Conservation (phyloP, 2,329 filamentous ascomycete species). For the Huntiella abstrusa region DNA sequence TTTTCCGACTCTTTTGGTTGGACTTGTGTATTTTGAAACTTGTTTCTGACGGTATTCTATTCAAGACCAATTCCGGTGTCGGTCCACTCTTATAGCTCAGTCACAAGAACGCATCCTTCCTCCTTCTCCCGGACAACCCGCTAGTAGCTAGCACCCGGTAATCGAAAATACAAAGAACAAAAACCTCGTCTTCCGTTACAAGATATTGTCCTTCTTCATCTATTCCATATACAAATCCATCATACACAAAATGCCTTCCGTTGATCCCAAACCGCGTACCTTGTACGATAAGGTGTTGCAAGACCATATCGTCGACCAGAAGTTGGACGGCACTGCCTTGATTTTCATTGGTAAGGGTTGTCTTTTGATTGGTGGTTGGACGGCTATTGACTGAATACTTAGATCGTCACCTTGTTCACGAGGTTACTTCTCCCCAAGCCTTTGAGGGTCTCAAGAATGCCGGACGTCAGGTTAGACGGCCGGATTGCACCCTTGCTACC, state of each 20-base stretch:
- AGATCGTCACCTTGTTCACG: slow-evolving; percentile 93
- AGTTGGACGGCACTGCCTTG: slow-evolving; percentile 78
- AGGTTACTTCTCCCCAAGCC: slow-evolving; percentile 97
- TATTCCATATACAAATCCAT: neutral
- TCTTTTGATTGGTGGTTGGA: slow-evolving; percentile 1
- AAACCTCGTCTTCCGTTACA: neutral
- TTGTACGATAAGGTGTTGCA: slow-evolving; percentile 97
- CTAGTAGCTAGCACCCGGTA: neutral
- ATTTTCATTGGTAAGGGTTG: slow-evolving; percentile 70
- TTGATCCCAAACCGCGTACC: slow-evolving; percentile 55
- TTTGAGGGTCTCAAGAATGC: slow-evolving; percentile 92
- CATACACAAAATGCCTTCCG: slow-evolving; percentile 49
- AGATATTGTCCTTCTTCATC: neutral
- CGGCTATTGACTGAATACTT: neutral
- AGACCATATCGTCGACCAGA: slow-evolving; percentile 87
- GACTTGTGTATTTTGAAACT: neutral
- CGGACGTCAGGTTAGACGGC: slow-evolving; percentile 68
- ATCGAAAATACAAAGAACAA: neutral
- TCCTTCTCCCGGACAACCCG: slow-evolving; percentile 5
- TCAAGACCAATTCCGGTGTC: neutral
- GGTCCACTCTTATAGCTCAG: neutral
- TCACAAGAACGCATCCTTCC: neutral
- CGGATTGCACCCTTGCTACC: slow-evolving; percentile 90
- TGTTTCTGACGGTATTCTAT: neutral
- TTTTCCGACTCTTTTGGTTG: no score